Evolutionary conservation across 2,329 filamentous ascomycete genomes (phyloP).

Genomic region (Rhynchosporium secalis): DNA sequence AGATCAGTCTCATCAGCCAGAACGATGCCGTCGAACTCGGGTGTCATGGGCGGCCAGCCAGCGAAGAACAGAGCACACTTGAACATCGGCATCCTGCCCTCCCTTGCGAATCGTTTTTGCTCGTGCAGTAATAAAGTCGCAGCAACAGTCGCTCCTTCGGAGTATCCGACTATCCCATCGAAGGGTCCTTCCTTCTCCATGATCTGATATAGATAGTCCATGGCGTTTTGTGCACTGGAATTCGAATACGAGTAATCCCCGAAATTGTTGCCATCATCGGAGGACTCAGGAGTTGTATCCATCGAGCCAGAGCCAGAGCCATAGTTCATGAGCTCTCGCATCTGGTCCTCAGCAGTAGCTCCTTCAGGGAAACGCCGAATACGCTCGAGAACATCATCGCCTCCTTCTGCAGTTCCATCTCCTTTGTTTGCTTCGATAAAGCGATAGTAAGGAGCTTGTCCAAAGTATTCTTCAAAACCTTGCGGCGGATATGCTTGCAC

Average conservation of each 20-base stretch:
- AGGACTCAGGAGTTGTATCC: conserved; percentile 6
- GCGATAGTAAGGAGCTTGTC: conserved; percentile 54
- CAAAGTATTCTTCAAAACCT: conserved; percentile 59
- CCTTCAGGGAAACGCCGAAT: conserved; percentile 37
- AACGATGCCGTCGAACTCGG: conserved; percentile 48
- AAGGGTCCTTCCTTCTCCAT: conserved; percentile 49
- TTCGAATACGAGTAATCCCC: conserved; percentile 16
- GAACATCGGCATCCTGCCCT: conserved; percentile 38
- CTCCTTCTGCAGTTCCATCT: conserved; percentile 22
- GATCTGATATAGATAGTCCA: conserved; percentile 44
- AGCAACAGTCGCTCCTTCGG: conserved; percentile 58
- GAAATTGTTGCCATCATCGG: conserved; percentile 20
- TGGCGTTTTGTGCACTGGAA: conserved; percentile 29
- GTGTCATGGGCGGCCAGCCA: conserved; percentile 55
- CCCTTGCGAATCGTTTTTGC: conserved; percentile 41
- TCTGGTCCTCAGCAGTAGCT: conserved; percentile 35
- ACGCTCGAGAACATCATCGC: conserved; percentile 34
- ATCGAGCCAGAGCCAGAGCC: conserved; percentile 18
- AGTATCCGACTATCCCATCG: conserved; percentile 60
- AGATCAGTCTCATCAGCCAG: conserved; percentile 53
- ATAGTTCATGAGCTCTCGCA: conserved; percentile 33
- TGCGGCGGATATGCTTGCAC: conserved; percentile 51
- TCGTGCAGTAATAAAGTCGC: conserved; percentile 56
- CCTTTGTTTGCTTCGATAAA: conserved; percentile 52
- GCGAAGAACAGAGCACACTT: conserved; percentile 53